Evolutionary conservation across 1,139 yeast species (phyloP), one percentile per base, ranked within the genome.

Genomic region (Geotrichum siamense): DNA sequence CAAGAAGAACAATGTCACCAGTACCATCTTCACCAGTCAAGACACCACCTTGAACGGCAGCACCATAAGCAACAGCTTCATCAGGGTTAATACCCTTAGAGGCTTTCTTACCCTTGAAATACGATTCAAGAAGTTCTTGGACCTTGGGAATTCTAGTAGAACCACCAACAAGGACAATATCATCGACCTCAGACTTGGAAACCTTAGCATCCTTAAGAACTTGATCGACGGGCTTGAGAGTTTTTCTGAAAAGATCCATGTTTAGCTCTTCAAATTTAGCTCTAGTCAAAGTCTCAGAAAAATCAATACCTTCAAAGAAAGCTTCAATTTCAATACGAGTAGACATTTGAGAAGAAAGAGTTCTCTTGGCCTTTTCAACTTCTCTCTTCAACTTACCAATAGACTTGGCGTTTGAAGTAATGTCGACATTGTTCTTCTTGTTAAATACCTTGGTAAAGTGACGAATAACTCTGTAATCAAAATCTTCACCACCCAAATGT

Each of bases 61-160:
- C 96, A 82, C 96, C 96, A 78, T 85, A 85, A 66, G 96, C 96
- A 72, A 85, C 95, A 68, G 95, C 95, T 77, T 85, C 95, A 78
- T 85, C 96, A 49, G 96, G 96, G 74, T 87, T 87, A 63, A 87
- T 86, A 71, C 95, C 94, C 76, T 85, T 86, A 55, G 94, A 81
- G 47, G 94, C 91, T 72, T 86, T 83, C 76, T 87, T 87, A 60
- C 94, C 94, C 63, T 82, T 82, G 68, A 87, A 87, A 77, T 71
- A 86, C 55, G 77, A 75, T 70, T 87, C 94, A 55, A 87, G 75
- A 59, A 87, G 75, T 68, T 83, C 83, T 74, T 85, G 96, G 55
- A 87, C 95, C 75, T 86, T 87, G 70, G 96, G 96, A 72, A 87
- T 87, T 79, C 96, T 86, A 50, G 96, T 87, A 39, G 96, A 87